phyloP scores from a whole-genome alignment of 2,329 filamentous ascomycete species.

The Mycosphaerella sp. region DNA sequence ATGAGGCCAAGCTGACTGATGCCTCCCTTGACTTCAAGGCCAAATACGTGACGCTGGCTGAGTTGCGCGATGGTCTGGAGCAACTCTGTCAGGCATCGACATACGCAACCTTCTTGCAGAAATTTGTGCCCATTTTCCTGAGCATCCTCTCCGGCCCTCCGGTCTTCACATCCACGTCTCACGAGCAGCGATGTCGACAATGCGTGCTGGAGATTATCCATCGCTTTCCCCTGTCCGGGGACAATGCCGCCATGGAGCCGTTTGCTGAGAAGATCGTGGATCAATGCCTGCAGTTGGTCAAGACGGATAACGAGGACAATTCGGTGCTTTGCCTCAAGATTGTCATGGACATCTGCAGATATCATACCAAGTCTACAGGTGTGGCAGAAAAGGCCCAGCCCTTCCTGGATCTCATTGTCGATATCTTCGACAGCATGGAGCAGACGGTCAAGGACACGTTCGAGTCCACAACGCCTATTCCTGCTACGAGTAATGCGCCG shows the following conservation, averaged over 20 bases:
- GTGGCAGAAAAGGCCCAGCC: conserved; percentile 76
- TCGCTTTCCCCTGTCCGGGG: conserved; percentile 63
- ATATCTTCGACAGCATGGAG: conserved; percentile 94
- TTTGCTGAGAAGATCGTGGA: conserved; percentile 87
- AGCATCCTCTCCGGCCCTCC: conserved; percentile 77
- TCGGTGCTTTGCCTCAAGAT: conserved; percentile 98
- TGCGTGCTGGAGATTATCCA: conserved; percentile 93
- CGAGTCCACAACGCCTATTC: conserved; percentile 58
- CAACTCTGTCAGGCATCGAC: conserved; percentile 71
- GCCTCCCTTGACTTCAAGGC: conserved; percentile 60
- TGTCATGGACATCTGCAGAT: conserved; percentile 91
- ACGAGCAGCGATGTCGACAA: conserved; percentile 90
- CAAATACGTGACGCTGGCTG: conserved; percentile 74
- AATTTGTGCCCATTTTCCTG: conserved; percentile 84
- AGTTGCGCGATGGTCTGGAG: conserved; percentile 87
- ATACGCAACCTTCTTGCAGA: conserved; percentile 76
- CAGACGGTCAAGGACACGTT: conserved; percentile 92
- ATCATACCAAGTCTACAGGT: conserved; percentile 66
- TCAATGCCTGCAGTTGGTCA: conserved; percentile 79
- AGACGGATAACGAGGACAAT: conserved; percentile 96
- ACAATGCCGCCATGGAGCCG: conserved; percentile 69
- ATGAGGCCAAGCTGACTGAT: conserved; percentile 45
- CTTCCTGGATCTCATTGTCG: conserved; percentile 86
- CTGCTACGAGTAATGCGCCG: conserved; percentile 52
- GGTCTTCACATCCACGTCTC: conserved; percentile 83